A percentile compares a stretch with the other conserved stretches of the same genome.
phyloP scores from a whole-genome alignment of 768 basidiomycete genomes.

The Lentinula boryana region DNA sequence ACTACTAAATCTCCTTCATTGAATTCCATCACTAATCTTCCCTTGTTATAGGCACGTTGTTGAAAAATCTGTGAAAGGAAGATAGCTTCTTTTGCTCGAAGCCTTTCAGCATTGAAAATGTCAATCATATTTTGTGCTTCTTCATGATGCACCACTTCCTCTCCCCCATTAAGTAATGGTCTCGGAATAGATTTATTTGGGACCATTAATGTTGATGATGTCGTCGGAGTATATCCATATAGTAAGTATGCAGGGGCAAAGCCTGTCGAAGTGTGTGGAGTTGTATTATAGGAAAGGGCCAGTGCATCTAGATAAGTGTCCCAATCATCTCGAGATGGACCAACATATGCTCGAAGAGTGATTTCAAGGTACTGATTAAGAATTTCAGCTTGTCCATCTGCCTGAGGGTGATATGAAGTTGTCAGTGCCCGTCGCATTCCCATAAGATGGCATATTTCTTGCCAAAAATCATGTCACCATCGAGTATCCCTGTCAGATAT shows the following conservation, averaged over 20 bases:
- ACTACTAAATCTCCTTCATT: background rate
- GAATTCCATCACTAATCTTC: background rate
- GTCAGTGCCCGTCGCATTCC: slow-evolving; percentile 19
- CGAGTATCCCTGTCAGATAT: slow-evolving; percentile 6
- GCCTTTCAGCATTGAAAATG: background rate
- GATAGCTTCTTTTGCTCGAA: background rate
- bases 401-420: slow-evolving; percentile 24
- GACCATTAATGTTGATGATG: background rate
- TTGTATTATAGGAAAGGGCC: slow-evolving; percentile 23
- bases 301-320: slow-evolving; percentile 13
- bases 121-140: background rate
- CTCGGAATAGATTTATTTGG: background rate
- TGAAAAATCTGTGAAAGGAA: background rate
- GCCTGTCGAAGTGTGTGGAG: slow-evolving; percentile 15
- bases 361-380: slow-evolving; percentile 27
- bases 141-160: background rate
- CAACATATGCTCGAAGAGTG: slow-evolving; percentile 22
- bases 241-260: slow-evolving; percentile 21
- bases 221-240: slow-evolving; percentile 19
- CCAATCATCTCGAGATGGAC: slow-evolving; percentile 19
- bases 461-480: slow-evolving; percentile 22
- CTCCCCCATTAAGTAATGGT: background rate
- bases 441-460: slow-evolving; percentile 17
- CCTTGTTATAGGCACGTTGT: background rate
- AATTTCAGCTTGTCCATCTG: slow-evolving; percentile 30